phyloP scores from a whole-genome alignment of 148 eudicot species.

The Cornus florida region DNA sequence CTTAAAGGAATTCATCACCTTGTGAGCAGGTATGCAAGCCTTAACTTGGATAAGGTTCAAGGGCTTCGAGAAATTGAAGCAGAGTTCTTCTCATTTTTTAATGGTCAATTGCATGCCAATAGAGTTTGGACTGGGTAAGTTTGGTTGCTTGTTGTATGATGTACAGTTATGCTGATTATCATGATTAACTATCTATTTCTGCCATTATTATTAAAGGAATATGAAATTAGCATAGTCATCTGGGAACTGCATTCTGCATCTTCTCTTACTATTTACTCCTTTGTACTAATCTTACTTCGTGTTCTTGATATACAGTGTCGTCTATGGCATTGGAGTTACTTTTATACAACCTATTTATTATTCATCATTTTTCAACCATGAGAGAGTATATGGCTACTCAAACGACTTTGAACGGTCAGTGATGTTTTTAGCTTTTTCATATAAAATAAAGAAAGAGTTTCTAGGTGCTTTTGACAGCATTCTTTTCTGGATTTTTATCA shows the following conservation, averaged over 20 bases:
- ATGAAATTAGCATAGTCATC: background rate
- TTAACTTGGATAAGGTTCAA: conserved; percentile 52
- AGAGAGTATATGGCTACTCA: conserved; percentile 57
- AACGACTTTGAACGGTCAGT: conserved; percentile 67
- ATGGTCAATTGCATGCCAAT: conserved; percentile 60
- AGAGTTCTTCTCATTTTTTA: conserved; percentile 56
- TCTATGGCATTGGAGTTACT: conserved; percentile 64
- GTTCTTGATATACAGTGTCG: conserved; percentile 41
- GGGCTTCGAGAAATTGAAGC: conserved; percentile 55
- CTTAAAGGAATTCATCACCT: background rate
- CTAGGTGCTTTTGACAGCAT: background rate
- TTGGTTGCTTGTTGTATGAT: conserved; percentile 1
- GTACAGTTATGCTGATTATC: conserved; percentile 2
- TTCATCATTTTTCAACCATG: conserved; percentile 56
- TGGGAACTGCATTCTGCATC: conserved; percentile 14
- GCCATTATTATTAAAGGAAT: background rate
- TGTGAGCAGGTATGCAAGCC: conserved; percentile 50
- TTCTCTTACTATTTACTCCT: conserved; percentile 4
- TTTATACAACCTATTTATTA: conserved; percentile 60
- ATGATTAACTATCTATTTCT: conserved; percentile 2
- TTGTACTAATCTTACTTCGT: background rate
- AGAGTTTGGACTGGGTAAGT: conserved; percentile 74
- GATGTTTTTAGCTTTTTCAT: background rate
- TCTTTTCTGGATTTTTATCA: background rate
- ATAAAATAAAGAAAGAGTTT: background rate